Conservation (phyloP, 2,329 filamentous ascomycete species). For the Clarireedia homoeocarpa region DNA sequence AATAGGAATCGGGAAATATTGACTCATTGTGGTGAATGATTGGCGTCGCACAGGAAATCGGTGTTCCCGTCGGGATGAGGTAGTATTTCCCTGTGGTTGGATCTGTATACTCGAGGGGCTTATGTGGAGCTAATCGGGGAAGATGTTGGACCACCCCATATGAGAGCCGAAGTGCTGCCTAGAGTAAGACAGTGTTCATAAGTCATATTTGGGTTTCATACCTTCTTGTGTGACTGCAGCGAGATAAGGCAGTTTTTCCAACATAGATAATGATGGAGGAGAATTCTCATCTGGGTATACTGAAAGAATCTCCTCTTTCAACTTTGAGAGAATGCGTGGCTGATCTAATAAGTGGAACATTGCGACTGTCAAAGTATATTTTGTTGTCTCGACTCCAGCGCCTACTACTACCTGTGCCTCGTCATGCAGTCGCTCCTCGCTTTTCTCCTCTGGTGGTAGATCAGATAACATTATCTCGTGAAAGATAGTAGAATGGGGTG, state of each 20-base stretch:
- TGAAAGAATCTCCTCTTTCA: constrained; percentile 31
- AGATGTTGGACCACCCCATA: constrained; percentile 28
- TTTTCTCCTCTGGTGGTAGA: constrained; percentile 32
- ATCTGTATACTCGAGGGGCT: constrained; percentile 12
- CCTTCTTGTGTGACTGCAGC: constrained; percentile 30
- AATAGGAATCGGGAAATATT: constrained; percentile 32
- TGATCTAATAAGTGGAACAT: constrained; percentile 33
- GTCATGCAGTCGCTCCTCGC: constrained; percentile 24
- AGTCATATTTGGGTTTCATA: neutral
- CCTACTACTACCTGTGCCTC: constrained; percentile 28
- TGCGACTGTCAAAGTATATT: constrained; percentile 28
- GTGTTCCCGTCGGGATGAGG: constrained; percentile 28
- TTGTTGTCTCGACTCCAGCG: constrained; percentile 34
- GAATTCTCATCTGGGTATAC: constrained; percentile 1
- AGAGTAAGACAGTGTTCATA: neutral
- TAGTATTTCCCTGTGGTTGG: constrained; percentile 11
- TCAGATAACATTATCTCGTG: constrained; percentile 15
- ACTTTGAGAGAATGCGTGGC: constrained; percentile 23
- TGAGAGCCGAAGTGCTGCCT: constrained; percentile 24
- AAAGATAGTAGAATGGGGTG: constrained; percentile 14
- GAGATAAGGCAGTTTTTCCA: constrained; percentile 28
- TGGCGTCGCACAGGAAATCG: constrained; percentile 33
- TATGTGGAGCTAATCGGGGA: constrained; percentile 21
- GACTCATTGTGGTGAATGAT: constrained; percentile 35
- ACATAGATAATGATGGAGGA: constrained; percentile 12